phyloP scores from a whole-genome alignment of 768 basidiomycete genomes.

The Gymnopilus dilepis region DNA sequence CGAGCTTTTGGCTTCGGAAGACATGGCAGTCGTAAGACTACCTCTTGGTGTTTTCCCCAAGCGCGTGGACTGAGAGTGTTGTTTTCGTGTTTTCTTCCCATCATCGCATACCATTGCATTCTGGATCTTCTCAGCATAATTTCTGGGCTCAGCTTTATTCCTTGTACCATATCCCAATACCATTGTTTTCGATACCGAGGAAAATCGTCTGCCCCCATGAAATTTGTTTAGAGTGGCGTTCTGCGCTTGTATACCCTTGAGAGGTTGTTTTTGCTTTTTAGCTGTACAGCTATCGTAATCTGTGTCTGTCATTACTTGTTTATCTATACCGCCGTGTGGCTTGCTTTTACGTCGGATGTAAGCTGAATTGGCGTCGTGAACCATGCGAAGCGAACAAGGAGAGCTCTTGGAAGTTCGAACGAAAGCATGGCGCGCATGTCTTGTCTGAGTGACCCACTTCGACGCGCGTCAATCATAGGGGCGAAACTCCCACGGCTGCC shows the following conservation, averaged over 20 bases:
- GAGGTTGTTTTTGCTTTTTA: not conserved
- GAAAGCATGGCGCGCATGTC: too few species aligned
- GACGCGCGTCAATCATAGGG: too few species aligned
- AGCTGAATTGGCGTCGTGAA: too few species aligned
- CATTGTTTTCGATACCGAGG: constrained; percentile 8
- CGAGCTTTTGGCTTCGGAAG: constrained; percentile 48
- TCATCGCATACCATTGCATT: not conserved
- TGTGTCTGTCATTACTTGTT: not conserved
- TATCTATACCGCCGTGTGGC: not conserved
- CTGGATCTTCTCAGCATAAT: not conserved
- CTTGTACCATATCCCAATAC: constrained; percentile 12
- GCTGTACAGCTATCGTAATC: not conserved
- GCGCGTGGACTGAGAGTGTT: constrained; percentile 23
- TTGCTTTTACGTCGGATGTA: too few species aligned
- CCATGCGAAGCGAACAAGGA: too few species aligned
- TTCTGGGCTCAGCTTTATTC: constrained; percentile 4
- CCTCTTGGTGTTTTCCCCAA: constrained; percentile 49
- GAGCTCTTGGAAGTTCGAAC: too few species aligned
- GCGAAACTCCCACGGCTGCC: not conserved
- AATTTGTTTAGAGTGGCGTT: not conserved
- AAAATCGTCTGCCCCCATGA: not conserved
- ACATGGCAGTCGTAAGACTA: constrained; percentile 40
- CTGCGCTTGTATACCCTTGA: not conserved
- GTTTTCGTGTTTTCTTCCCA: not conserved
- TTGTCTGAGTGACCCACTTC: too few species aligned